A percentile compares a stretch with the other conserved stretches of the same genome.
phyloP scores from a whole-genome alignment of 441 rosid species.

The Eruca vesicaria region DNA sequence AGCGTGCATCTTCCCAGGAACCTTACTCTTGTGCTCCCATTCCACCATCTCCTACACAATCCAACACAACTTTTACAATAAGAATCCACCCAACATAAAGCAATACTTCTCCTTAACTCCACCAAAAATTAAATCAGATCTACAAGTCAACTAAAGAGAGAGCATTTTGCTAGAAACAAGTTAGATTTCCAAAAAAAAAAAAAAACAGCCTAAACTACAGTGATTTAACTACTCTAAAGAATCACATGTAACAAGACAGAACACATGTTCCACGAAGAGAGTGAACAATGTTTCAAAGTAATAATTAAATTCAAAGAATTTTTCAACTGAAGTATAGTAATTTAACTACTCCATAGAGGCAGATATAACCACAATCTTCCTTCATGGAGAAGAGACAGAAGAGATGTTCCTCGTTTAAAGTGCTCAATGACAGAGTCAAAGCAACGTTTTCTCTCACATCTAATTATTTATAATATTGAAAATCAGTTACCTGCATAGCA shows the following conservation, averaged over 20 bases:
- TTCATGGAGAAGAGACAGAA: not conserved
- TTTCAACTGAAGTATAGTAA: not conserved
- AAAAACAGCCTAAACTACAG: not conserved
- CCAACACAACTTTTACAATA: slow-evolving; percentile 2
- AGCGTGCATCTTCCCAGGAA: slow-evolving; percentile 90
- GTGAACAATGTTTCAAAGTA: not conserved
- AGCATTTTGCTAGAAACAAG: too few species aligned
- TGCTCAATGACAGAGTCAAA: not conserved
- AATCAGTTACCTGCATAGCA: slow-evolving; percentile 61
- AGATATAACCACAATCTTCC: not conserved
- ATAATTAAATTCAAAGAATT: not conserved
- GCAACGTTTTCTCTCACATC: not conserved
- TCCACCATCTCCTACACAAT: slow-evolving; percentile 80
- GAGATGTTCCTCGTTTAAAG: not conserved
- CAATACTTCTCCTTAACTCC: not conserved
- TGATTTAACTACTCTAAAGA: not conserved
- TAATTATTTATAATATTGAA: not conserved
- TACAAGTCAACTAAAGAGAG: too few species aligned
- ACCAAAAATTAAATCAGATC: not conserved
- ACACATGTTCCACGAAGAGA: not conserved
- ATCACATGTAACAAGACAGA: not conserved
- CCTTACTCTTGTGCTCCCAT: slow-evolving; percentile 88
- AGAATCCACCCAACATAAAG: slow-evolving; percentile 14
- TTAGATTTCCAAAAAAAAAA: too few species aligned
- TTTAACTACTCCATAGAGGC: not conserved